Conservation (phyloP, 345 rosid genomes). For the Eutrema yunnanense region DNA sequence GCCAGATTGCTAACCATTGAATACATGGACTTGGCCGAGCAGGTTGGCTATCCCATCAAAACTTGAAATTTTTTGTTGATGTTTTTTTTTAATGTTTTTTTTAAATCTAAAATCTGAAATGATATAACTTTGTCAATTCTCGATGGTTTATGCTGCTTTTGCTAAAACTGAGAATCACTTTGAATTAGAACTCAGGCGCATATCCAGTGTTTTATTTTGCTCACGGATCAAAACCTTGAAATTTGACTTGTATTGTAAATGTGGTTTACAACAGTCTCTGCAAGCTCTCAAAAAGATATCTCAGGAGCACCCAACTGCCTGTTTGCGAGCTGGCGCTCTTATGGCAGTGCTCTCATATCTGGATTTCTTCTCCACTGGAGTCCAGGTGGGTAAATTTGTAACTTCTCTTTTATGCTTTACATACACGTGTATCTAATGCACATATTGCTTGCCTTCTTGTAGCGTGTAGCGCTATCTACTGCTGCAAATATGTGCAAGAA, state of each 20-base stretch:
- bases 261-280: constrained; percentile 55
- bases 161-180: not conserved
- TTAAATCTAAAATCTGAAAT: not conserved
- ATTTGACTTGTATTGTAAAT: not conserved
- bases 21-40: constrained; percentile 99
- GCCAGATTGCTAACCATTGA: constrained; percentile 95
- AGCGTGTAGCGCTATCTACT: constrained; percentile 97
- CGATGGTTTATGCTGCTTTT: not conserved
- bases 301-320: constrained; percentile 99
- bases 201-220: not conserved
- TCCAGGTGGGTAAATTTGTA: constrained; percentile 54
- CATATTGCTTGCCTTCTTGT: constrained; percentile 16
- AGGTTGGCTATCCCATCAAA: constrained; percentile 40
- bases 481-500: constrained; percentile 99
- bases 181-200: not conserved
- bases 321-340: constrained; percentile 97
- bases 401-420: not conserved
- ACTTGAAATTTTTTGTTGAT: constrained; percentile 1
- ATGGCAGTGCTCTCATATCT: constrained; percentile 99
- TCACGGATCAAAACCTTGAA: not conserved
- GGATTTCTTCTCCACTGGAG: constrained; percentile 99
- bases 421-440: constrained; percentile 8
- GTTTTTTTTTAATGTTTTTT: not conserved
- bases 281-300: constrained; percentile 99
- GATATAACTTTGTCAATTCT: not conserved